phyloP scores from a whole-genome alignment of 2,329 filamentous ascomycete species.

The Fusarium camptoceras region DNA sequence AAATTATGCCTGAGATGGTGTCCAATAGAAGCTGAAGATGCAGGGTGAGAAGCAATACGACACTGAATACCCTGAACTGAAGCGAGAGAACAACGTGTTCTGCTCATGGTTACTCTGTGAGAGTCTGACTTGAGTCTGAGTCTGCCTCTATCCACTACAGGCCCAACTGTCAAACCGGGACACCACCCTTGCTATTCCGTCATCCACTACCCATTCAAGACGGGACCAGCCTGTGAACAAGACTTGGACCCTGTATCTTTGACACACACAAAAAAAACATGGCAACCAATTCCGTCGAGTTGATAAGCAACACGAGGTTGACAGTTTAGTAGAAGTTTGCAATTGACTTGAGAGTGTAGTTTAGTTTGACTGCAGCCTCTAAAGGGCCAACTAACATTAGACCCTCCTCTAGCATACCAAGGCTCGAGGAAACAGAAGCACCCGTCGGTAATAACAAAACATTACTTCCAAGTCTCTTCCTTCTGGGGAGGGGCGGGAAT shows the following conservation, averaged over 20 bases:
- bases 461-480: not conserved
- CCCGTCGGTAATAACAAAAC: conserved; percentile 10
- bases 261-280: conserved; percentile 25
- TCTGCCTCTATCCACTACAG: not conserved
- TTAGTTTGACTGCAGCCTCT: not conserved
- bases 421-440: not conserved
- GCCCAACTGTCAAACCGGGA: conserved; percentile 36
- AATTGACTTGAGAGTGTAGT: not conserved
- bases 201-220: conserved; percentile 32
- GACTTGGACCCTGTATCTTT: conserved; percentile 39
- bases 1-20: not conserved
- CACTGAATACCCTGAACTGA: conserved; percentile 19
- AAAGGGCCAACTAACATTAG: not conserved
- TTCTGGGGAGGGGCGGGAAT: conserved; percentile 29
- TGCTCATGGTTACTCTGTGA: conserved; percentile 4
- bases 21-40: conserved; percentile 27
- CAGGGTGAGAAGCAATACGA: conserved; percentile 1
- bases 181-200: conserved; percentile 36
- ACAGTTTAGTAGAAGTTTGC: not conserved
- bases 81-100: conserved; percentile 22
- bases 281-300: conserved; percentile 9
- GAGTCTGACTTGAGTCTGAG: not conserved
- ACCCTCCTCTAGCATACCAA: not conserved
- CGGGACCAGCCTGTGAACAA: conserved; percentile 37
- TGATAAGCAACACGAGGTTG: conserved; percentile 3